Base-by-base conservation (phyloP, 768 basidiomycete species). In the Tulasnella sp. region DNA sequence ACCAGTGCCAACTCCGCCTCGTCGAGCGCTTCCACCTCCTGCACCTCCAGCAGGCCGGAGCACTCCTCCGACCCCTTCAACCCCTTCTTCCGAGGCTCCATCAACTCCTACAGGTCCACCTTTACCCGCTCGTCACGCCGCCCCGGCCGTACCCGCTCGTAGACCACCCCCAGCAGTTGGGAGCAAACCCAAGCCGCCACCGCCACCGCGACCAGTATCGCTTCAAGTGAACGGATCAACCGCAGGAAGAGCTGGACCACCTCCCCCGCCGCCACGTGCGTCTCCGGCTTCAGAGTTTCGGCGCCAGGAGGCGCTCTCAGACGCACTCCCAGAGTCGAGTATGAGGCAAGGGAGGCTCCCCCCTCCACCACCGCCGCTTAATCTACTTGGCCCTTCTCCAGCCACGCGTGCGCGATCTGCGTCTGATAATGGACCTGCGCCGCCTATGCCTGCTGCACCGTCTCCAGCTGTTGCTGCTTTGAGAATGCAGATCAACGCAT, bases 381-480 rank as follows among this genome's bases (percentile, higher is more conserved):
- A 63, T 2, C 53, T 60, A 47, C 62, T 42, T 58, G 62, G 63
- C 1, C 53, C 61, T 30, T 67, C 67, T 8, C 73, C 74, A 15
- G 66, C 61, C 30, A 71, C 76, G 51, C 45, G 45, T 48, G 19
- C 13, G n/a, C 24, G 51, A 10, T 58, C 54, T n/a, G 44, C 21
- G 24, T 38, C 53, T 7, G 24, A 54, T 44, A 61, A 51, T 49
- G 27, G 67, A n/a, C 30, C 68, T 54, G 70, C 72, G 13, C 67
- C 70, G 0, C 70, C 72, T 7, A 73, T 74, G 1, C 67, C 66
- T 0, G 77, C 78, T 4, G 70, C 72, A 45, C 75, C 73, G 51
- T 74, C 77, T 3, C 54, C 76, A n/a, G 79, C 80, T 26, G 76
- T 76, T 48, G 66, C 68, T 5, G 74, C 54, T 5, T 43, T 56